Evolutionary conservation across 805 yeast species (phyloP), one percentile per base, ranked within the genome.

Genomic region (Komagataella populi): DNA sequence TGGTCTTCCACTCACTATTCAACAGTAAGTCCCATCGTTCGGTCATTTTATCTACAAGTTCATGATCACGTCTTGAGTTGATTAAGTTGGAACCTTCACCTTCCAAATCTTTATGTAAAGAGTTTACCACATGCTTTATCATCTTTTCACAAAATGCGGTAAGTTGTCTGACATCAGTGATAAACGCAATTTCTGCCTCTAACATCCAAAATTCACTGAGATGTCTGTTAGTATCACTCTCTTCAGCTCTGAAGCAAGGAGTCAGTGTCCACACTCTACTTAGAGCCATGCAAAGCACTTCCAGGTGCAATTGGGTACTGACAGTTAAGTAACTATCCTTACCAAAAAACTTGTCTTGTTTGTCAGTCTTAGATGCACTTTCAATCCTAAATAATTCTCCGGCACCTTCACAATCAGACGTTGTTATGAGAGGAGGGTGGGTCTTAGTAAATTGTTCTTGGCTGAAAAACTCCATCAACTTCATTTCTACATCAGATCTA

Each of bases 161-260:
- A 52, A 93, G 65, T 54, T 83, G 84, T 3, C 62, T 60, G 6
- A 90, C 75, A 12, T 70, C 65, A 4, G 72, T 71, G 1, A 84
- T 66, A 63, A 85, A 86, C 6, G 87, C 81, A 18, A 88, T 65
- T 63, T 93, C 99, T 0, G 89, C 95, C 65, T 93, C 99, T 2
- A 93, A 67, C 97, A 93, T 90, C 97, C 97, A 93, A 64, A 93
- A 93, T 65, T 93, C 99, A 53, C 91, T 78, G 53, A 93, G 67
- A 64, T 93, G 99, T 50, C 99, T 74, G 59, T 81, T 86, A 0
- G 99, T 93, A 61, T 88, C 90, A 52, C 95, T 84, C 49, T 77
- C 77, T 61, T 93, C 99, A 0, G 99, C 98, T 55, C 99, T 72
- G 63, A 93, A 93, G 53, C 96, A 87, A 1, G 99, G 99, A 0